These are phyloP conservation scores for Capillidium heterosporum DNA, from an alignment of 371 early-diverging fungal genomes.

Conservation along the genomic window DNA sequence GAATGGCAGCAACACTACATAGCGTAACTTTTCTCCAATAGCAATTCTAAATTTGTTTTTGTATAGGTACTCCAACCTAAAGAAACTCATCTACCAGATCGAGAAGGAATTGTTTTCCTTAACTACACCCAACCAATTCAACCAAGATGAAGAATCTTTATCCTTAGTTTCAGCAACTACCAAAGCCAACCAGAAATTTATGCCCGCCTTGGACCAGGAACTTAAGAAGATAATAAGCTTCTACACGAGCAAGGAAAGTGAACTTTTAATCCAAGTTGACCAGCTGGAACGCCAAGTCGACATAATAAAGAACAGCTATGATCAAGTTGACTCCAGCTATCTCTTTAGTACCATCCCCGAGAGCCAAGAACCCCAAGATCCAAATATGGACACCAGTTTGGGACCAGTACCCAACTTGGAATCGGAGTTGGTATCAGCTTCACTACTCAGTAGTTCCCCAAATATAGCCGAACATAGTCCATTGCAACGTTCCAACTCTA, in stretches of 20 bases:
- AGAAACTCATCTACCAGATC: constrained; percentile 71
- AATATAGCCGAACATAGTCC: not conserved
- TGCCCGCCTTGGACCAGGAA: constrained; percentile 54
- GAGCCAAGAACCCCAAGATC: not conserved
- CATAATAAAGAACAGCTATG: not conserved
- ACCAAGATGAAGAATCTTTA: constrained; percentile 15
- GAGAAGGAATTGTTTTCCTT: constrained; percentile 70
- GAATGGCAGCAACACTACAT: constrained; percentile 76
- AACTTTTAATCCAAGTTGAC: constrained; percentile 43
- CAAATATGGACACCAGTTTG: not conserved
- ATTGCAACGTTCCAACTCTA: not conserved
- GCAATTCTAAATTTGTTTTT: not conserved
- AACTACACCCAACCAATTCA: constrained; percentile 16
- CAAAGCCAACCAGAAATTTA: constrained; percentile 33
- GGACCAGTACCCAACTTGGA: not conserved
- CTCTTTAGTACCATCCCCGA: not conserved
- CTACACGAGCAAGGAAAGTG: constrained; percentile 62
- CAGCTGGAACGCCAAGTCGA: not conserved
- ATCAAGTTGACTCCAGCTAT: not conserved
- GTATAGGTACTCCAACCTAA: constrained; percentile 63
- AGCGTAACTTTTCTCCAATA: constrained; percentile 23
- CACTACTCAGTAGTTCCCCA: no score
- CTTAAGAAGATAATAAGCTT: constrained; percentile 59
- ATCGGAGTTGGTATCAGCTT: not conserved
- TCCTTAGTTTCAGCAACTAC: constrained; percentile 15